Evolutionary conservation across 2,329 filamentous ascomycete species (phyloP).

Genomic region (Aspergillus fijiensis): DNA sequence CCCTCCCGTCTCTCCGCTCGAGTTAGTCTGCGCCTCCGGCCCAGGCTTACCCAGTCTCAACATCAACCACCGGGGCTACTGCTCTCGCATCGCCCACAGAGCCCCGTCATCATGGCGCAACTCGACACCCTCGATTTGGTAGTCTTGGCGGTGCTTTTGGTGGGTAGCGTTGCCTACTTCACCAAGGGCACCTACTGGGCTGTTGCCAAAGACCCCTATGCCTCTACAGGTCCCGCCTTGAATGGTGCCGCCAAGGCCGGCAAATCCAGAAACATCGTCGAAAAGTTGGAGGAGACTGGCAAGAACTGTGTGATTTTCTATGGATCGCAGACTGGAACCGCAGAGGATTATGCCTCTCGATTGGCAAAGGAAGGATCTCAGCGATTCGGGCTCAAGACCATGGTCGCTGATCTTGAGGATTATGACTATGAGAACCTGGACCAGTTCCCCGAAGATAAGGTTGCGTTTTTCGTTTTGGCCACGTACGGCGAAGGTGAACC

Average conservation of each 20-base stretch:
- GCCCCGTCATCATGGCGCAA: constrained; percentile 69
- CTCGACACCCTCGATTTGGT: constrained; percentile 93
- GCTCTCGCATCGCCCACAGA: constrained; percentile 4
- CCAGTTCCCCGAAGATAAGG: constrained; percentile 80
- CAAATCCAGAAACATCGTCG: constrained; percentile 86
- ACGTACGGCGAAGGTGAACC: constrained; percentile 98
- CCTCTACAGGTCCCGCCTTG: constrained; percentile 61
- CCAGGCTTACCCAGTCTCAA: not conserved
- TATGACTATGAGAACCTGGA: constrained; percentile 97
- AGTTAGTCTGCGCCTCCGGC: constrained; percentile 4
- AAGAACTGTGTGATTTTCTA: constrained; percentile 99
- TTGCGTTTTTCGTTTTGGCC: constrained; percentile 91
- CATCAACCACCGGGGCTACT: not conserved
- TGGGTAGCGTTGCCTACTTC: constrained; percentile 92
- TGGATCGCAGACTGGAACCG: constrained; percentile 95
- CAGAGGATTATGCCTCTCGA: constrained; percentile 95
- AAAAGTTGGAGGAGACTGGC: constrained; percentile 91
- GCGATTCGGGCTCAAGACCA: constrained; percentile 92
- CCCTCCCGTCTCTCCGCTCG: constrained; percentile 8
- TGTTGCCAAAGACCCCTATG: constrained; percentile 84
- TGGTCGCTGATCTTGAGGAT: constrained; percentile 97
- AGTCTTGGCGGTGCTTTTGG: constrained; percentile 79
- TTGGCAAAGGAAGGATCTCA: constrained; percentile 97
- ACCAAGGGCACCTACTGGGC: constrained; percentile 91
- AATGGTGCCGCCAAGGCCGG: constrained; percentile 71